Evolutionary conservation across 2,329 filamentous ascomycete species (phyloP), one percentile per base, ranked within the genome.

Genomic region (Sporothrix pseudoabietina): DNA sequence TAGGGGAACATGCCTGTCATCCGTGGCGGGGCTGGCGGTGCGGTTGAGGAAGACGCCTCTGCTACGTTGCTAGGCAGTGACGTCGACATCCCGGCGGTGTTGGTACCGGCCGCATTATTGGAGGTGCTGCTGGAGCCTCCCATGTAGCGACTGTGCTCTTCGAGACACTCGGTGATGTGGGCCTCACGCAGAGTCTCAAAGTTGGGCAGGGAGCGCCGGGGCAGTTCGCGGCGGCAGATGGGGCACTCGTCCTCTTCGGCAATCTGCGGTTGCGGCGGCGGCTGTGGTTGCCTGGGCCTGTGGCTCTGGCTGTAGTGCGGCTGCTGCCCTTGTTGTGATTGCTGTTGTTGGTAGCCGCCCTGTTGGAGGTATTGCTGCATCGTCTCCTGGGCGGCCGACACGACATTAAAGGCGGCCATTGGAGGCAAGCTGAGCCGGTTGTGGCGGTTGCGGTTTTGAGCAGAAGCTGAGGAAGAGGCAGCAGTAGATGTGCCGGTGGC

Each of bases 191-290:
- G 81, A 3, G 80, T 76, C 77, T 90, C 88, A 72, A 82, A 88
- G 75, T 89, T 85, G 1, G 85, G 80, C 1, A 90, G 82, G 4
- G 79, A 80, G 22, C 84, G 83, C 1, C 88, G 86, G 0, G 92
- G 91, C 3, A 94, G 84, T 80, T 94, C 91, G 52, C 84, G 82
- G 78, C 92, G 91, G 77, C 92, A 95, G 61, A 94, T 87, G 0
- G 92, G 92, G 75, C 92, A 95, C 77, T 93, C 91, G 78, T 94
- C 92, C 78, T 94, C 92, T 79, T 94, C 92, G 6, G 85, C 84
- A 77, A 87, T 85, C 72, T 86, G 69, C 5, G 54, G 73, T 30
- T 26, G 63, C 1, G 26, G 69, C 9, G 66, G 26, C 16, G 22
- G 65, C 19, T 59, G 59, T 19, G 39, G 72, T 32, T 65, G 44